Conservation (phyloP, 768 basidiomycete species). For the Mycena rosella region DNA sequence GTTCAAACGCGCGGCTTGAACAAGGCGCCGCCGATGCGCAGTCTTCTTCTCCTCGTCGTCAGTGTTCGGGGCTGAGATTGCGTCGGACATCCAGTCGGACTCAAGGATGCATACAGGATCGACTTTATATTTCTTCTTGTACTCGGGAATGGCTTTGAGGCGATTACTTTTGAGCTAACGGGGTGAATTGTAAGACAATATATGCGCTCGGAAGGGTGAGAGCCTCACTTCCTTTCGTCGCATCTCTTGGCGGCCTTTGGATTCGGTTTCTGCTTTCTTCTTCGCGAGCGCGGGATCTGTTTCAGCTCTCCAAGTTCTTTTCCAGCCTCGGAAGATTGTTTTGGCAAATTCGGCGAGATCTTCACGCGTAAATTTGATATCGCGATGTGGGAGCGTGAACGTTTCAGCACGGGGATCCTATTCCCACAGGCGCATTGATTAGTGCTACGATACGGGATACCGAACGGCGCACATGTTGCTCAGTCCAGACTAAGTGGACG, state of each 20-base stretch:
- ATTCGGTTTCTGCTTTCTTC: neutral
- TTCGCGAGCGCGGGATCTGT: neutral
- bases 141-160: neutral
- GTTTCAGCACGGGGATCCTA: neutral
- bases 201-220: neutral
- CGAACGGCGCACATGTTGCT: neutral
- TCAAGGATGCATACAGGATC: neutral
- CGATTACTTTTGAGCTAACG: neutral
- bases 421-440: neutral
- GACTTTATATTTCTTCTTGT: neutral
- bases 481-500: neutral
- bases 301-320: neutral
- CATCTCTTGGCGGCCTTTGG: neutral
- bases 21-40: neutral
- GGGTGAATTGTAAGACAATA: neutral
- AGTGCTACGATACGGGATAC: neutral
- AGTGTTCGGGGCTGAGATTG: neutral
- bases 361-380: neutral
- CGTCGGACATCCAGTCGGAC: neutral
- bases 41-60: neutral
- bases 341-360: neutral
- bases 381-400: neutral
- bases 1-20: neutral
- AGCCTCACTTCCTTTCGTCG: neutral
- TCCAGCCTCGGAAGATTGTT: neutral